phyloP scores from a whole-genome alignment of 371 early-diverging fungal genomes.

The Dentiscutata heterogama region DNA sequence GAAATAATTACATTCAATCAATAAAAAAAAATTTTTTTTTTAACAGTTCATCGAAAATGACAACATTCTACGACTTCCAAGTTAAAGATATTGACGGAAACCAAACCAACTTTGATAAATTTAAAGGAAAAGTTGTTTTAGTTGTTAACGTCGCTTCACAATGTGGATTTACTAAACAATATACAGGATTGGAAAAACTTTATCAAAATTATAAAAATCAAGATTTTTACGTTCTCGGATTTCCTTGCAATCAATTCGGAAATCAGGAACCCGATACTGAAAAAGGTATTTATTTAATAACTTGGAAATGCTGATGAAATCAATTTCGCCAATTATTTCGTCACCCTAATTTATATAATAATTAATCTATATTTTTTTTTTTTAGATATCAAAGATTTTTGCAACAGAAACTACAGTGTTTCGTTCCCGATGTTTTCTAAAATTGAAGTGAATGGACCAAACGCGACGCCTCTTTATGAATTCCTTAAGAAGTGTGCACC shows the following conservation, averaged over 20 bases:
- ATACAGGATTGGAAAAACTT: conserved; percentile 82
- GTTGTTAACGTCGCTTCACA: conserved; percentile 97
- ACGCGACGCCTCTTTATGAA: conserved; percentile 78
- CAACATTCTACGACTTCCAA: conserved; percentile 16
- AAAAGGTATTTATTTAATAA: conserved; percentile 48
- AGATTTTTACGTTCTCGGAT: conserved; percentile 81
- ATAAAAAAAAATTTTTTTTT: too few relatives aligned
- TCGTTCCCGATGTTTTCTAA: conserved; percentile 89
- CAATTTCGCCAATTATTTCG: too few relatives aligned
- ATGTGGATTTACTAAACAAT: conserved; percentile 95
- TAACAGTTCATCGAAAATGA: too few relatives aligned
- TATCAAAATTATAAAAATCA: conserved; percentile 83
- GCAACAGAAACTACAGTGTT: conserved; percentile 73
- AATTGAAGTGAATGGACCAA: conserved; percentile 86
- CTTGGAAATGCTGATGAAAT: too few relatives aligned
- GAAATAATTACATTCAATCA: too few relatives aligned
- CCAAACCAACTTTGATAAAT: conserved; percentile 46
- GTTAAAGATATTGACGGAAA: not conserved
- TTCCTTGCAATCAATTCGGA: conserved; percentile 93
- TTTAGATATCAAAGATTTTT: conserved; percentile 74
- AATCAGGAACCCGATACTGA: conserved; percentile 75
- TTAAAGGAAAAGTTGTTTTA: conserved; percentile 81
- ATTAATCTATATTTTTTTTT: not conserved
- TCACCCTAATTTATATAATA: too few relatives aligned
- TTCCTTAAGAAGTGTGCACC: conserved; percentile 75